Base-by-base conservation (phyloP, 208 protist species). In the Wallacemonas rigidus region DNA sequence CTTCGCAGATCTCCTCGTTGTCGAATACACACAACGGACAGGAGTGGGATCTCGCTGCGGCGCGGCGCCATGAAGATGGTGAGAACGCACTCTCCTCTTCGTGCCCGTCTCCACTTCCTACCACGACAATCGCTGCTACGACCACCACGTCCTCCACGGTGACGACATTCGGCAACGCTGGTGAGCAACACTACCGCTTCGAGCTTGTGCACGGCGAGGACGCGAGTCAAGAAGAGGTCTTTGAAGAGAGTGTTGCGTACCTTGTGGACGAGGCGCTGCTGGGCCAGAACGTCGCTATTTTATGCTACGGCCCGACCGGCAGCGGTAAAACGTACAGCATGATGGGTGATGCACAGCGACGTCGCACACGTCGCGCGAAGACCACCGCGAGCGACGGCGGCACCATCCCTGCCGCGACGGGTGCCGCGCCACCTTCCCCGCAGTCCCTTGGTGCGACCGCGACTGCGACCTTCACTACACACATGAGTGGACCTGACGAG, bases 241-340 rank as follows among this genome's bases (percentile, higher is more conserved):
- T 96, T 69, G 91, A 96, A 79, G 89, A 96, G 58, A 96, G 91
- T 71, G 83, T 94, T 48, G 69, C 94, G 51, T 75, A 79, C 60
- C 86, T 96, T 63, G 86, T 84, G 12, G 91, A 96, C 60, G 89
- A 92, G 80, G 91, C 91, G 40, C 75, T 96, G 40, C 72, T 94
- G 26, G 91, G 79, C 38, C 91, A 94, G 74, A 94, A 87, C 71
- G 77, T 96, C 14, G 80, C 86, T 35, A 92, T 96, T 56, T 74
- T 94, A 38, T 96, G 91, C 71, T 94, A 94, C 72, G 91, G 91
- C 8, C 89, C 91, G 1, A 96, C 91, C 3, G 91, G 91, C 44
- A 96, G 91, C 63, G 91, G 91, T 38, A 96, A 96, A 81, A 96
- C 91, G 44, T 91, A 90, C 76, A 96, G 87, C 75, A 94, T 96